These are phyloP conservation scores for Coemansia asiatica DNA, from an alignment of 192 early-diverging fungal species.

Conservation along the genomic window DNA sequence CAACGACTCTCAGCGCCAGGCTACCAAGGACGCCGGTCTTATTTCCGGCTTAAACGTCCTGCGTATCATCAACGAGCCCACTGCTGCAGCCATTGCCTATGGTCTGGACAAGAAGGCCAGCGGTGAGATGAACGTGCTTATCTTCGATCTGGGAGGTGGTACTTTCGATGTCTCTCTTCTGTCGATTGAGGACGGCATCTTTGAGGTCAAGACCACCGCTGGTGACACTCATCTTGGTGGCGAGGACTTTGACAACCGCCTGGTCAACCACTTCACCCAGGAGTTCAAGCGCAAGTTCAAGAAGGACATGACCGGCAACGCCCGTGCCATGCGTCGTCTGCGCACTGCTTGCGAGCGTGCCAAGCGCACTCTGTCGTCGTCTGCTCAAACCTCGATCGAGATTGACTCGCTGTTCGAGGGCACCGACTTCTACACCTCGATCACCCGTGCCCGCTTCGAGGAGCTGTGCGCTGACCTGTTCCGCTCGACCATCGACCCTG, in stretches of 20 bases:
- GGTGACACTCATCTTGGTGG: conserved; percentile 99
- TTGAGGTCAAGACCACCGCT: conserved; percentile 98
- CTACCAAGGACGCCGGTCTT: no score
- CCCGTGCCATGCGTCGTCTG: conserved; percentile 94
- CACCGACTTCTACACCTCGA: conserved; percentile 96
- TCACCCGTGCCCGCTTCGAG: conserved; percentile 98
- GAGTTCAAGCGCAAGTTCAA: conserved; percentile 99
- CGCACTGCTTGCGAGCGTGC: conserved; percentile 96
- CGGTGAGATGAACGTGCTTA: conserved; percentile 91
- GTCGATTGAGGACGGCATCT: conserved; percentile 96
- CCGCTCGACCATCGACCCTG: conserved; percentile 91
- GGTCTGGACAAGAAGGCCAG: conserved; percentile 94
- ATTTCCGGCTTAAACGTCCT: no score
- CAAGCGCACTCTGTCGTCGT: conserved; percentile 93
- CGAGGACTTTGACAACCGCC: conserved; percentile 99
- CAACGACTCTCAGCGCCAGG: no score
- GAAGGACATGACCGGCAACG: conserved; percentile 82
- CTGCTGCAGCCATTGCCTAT: conserved; percentile 98
- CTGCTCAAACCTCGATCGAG: conserved; percentile 92
- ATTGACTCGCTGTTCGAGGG: conserved; percentile 97
- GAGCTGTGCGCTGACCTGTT: conserved; percentile 97
- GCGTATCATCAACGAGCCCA: conserved; percentile 99
- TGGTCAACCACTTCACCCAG: conserved; percentile 91
- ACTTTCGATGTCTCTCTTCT: conserved; percentile 98
- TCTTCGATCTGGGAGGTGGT: conserved; percentile 98